Conservation (phyloP, 2,329 filamentous ascomycete genomes). For the Curvularia sp. region DNA sequence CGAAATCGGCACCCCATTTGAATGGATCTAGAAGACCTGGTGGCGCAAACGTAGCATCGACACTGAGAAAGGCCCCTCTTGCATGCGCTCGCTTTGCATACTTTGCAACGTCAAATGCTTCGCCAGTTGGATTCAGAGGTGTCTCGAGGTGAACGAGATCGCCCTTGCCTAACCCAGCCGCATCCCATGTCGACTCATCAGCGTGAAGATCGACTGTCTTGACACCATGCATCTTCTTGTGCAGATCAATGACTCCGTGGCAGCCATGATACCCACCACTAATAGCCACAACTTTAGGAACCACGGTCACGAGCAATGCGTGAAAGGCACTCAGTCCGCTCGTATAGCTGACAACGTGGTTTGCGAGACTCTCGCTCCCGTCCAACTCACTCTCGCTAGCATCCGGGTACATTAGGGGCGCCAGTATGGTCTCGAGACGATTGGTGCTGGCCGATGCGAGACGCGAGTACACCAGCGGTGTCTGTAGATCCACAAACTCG, state of each 20-base stretch:
- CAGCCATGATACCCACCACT: conserved; percentile 91
- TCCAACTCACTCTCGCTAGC: conserved; percentile 24
- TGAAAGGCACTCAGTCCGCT: conserved; percentile 90
- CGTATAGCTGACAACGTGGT: conserved; percentile 74
- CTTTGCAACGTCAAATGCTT: conserved; percentile 73
- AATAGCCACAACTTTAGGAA: conserved; percentile 83
- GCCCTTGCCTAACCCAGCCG: conserved; percentile 71
- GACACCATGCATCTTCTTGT: conserved; percentile 77
- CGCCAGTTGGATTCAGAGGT: conserved; percentile 88
- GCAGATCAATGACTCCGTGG: conserved; percentile 79
- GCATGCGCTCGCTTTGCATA: conserved; percentile 77
- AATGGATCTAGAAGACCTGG: conserved; percentile 91
- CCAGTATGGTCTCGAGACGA: conserved; percentile 83
- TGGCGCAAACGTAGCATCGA: conserved; percentile 92
- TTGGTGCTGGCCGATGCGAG: conserved; percentile 77
- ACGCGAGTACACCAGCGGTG: conserved; percentile 75
- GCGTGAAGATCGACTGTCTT: conserved; percentile 70
- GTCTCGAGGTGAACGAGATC: conserved; percentile 94
- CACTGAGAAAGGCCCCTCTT: conserved; percentile 76
- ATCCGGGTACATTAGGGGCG: conserved; percentile 69
- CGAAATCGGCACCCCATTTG: conserved; percentile 76
- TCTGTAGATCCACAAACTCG: conserved; percentile 36
- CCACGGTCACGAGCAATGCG: conserved; percentile 81
- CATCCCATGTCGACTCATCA: conserved; percentile 62
- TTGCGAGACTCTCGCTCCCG: conserved; percentile 26